These are phyloP conservation scores for Obelidium mucronatum DNA, from an alignment of 192 early-diverging fungal species.

Conservation along the genomic window DNA sequence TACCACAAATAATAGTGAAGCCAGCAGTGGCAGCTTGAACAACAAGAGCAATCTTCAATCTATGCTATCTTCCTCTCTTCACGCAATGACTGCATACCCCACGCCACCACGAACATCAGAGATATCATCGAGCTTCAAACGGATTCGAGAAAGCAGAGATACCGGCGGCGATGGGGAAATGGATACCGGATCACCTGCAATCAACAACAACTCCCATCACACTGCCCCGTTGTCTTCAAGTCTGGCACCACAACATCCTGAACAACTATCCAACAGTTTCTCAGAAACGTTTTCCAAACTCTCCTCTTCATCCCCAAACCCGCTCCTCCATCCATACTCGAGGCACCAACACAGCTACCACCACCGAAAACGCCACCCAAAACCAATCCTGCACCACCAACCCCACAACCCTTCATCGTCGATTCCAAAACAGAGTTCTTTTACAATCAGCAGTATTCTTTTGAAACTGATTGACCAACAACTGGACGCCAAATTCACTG, in stretches of 20 bases:
- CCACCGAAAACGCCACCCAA: slow-evolving; percentile 31
- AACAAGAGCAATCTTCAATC: not conserved
- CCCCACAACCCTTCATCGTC: not conserved
- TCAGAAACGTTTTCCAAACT: slow-evolving; percentile 25
- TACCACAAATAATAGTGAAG: not conserved
- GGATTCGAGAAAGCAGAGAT: not conserved
- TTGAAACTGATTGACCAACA: slow-evolving; percentile 34
- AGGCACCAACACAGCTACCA: not conserved
- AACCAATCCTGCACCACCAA: slow-evolving; percentile 7
- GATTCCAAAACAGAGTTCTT: slow-evolving; percentile 11
- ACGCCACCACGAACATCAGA: slow-evolving; percentile 24
- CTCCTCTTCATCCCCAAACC: slow-evolving; percentile 4
- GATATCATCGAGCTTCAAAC: not conserved
- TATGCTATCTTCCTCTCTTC: slow-evolving; percentile 27
- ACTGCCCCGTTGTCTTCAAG: not conserved
- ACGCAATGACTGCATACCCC: slow-evolving; percentile 7
- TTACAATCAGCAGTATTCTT: slow-evolving; percentile 15
- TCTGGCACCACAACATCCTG: not conserved
- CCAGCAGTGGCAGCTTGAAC: slow-evolving; percentile 8
- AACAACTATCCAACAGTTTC: slow-evolving; percentile 10
- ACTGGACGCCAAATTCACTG: slow-evolving; percentile 19
- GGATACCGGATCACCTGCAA: too few relatives aligned
- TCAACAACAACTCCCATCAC: too few relatives aligned
- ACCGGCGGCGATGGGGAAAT: too few relatives aligned
- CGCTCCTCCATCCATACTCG: not conserved